A percentile compares a stretch with the other conserved stretches of the same genome.
These are phyloP conservation scores for Santalum album DNA, from an alignment of 164 flowering plant species.

Conservation along the genomic window DNA sequence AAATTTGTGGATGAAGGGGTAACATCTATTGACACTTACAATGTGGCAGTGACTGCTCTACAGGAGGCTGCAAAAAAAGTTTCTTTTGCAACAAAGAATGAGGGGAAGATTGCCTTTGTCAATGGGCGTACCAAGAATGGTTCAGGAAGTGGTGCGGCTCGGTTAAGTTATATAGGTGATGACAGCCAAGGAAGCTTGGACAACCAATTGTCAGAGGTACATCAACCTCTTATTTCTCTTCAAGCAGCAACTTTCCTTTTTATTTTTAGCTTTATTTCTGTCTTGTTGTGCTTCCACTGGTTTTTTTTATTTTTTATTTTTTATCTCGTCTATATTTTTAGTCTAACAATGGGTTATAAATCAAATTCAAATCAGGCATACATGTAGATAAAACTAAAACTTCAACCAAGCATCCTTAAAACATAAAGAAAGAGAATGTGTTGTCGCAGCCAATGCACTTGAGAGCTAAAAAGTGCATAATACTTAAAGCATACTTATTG, in stretches of 20 bases:
- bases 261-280: background rate
- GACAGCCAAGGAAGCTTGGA: conserved; percentile 20
- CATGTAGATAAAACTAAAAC: no score
- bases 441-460: no score
- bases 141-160: conserved; percentile 14
- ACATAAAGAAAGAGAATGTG: no score
- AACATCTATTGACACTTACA: conserved; percentile 35
- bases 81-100: conserved; percentile 38
- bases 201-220: conserved; percentile 45
- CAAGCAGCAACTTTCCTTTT: background rate
- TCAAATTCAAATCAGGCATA: no score
- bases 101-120: conserved; percentile 25
- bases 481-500: no score
- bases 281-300: background rate
- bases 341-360: no score
- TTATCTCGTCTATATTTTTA: no score
- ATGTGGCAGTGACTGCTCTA: conserved; percentile 48
- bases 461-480: no score
- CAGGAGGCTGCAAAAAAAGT: conserved; percentile 53
- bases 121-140: conserved; percentile 35
- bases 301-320: no score
- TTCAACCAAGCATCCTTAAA: no score
- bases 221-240: conserved; percentile 2
- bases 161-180: conserved; percentile 7
- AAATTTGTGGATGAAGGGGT: conserved; percentile 67